Conservation (phyloP, 352 stramenopile species). For the Phytopythium boreale region DNA sequence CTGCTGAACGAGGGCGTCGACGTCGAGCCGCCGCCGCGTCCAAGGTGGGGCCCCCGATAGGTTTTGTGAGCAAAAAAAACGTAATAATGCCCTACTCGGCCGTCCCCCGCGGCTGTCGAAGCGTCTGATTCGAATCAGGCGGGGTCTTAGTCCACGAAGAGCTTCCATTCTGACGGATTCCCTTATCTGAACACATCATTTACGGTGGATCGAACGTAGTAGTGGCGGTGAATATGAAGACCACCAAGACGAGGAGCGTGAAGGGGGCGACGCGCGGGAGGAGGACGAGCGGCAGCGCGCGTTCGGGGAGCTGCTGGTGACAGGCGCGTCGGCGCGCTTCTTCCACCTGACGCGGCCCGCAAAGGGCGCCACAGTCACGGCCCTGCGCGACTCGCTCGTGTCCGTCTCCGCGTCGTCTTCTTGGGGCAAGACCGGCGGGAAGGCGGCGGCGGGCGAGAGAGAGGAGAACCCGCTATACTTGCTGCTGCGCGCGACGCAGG, state of each 20-base stretch:
- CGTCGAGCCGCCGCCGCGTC: not conserved
- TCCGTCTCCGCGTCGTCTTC: not conserved
- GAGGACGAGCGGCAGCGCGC: constrained; percentile 5
- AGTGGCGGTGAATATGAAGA: not conserved
- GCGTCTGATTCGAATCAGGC: too few species aligned
- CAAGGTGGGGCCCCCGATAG: too few species aligned
- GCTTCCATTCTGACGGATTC: too few species aligned
- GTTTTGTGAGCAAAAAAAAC: too few species aligned
- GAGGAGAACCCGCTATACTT: constrained; percentile 7
- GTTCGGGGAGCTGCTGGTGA: constrained; percentile 6
- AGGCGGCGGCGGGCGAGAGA: not conserved
- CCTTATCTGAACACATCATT: too few species aligned
- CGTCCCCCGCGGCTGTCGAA: too few species aligned
- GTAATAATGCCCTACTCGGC: too few species aligned
- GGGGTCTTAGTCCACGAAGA: too few species aligned
- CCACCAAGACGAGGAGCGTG: not conserved
- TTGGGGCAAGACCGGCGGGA: not conserved
- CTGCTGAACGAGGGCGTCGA: constrained; percentile 5
- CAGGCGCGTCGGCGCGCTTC: constrained; percentile 1
- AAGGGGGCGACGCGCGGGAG: not conserved
- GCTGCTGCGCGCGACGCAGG: constrained; percentile 6
- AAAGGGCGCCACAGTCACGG: not conserved
- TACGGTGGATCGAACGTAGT: not conserved
- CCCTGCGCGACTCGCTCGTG: not conserved
- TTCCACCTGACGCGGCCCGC: not conserved